Evolutionary conservation across 2,329 filamentous ascomycete genomes (phyloP).

Genomic region (Hypoxylon sp.): DNA sequence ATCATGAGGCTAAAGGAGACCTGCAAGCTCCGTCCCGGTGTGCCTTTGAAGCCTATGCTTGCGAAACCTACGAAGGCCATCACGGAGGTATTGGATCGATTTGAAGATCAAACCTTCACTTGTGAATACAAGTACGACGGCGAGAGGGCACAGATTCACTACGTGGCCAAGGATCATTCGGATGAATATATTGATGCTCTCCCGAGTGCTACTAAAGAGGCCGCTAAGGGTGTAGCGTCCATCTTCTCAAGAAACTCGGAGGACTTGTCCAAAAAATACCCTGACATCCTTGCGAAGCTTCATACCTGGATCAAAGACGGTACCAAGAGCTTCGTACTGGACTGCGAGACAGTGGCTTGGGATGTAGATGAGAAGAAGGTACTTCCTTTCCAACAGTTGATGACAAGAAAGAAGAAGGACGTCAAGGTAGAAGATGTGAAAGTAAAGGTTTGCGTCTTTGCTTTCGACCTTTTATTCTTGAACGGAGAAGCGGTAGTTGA

Average conservation of each 20-base stretch:
- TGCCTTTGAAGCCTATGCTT: conserved; percentile 97
- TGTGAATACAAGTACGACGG: conserved; percentile 99
- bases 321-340: conserved; percentile 95
- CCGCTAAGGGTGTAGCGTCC: conserved; percentile 78
- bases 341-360: conserved; percentile 98
- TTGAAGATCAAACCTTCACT: conserved; percentile 93
- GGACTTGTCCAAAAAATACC: conserved; percentile 96
- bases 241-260: conserved; percentile 99
- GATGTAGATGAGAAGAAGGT: conserved; percentile 95
- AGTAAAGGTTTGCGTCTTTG: conserved; percentile 96
- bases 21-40: conserved; percentile 91
- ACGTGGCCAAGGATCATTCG: conserved; percentile 82
- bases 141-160: conserved; percentile 98
- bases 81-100: conserved; percentile 94
- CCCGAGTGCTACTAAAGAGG: conserved; percentile 69
- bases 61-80: conserved; percentile 98
- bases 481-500: conserved; percentile 91
- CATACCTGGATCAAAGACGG: conserved; percentile 87
- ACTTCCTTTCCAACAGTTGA: conserved; percentile 94
- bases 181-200: conserved; percentile 72
- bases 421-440: conserved; percentile 96
- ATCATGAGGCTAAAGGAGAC: conserved; percentile 82
- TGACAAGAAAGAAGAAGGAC: conserved; percentile 98
- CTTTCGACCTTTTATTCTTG: conserved; percentile 92
- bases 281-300: conserved; percentile 89